These are phyloP conservation scores for Globisporangium rhizosaccharum DNA, from an alignment of 352 stramenopile species.

Conservation along the genomic window DNA sequence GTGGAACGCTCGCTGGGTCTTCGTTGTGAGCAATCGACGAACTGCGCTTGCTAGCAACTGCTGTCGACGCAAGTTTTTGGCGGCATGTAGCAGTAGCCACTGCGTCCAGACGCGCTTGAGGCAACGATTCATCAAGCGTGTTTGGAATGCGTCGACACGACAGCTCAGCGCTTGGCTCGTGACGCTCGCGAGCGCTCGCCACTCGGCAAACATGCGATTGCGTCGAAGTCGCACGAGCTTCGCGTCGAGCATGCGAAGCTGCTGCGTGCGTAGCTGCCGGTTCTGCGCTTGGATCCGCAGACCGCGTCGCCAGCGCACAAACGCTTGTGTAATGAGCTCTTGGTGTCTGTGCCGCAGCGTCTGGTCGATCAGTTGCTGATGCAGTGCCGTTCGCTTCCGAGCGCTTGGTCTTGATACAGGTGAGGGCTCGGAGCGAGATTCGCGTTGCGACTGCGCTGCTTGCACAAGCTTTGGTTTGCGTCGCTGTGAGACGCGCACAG, in stretches of 20 bases:
- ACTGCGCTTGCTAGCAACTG: conserved; percentile 3
- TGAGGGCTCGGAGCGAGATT: not conserved
- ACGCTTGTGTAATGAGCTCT: conserved; percentile 30
- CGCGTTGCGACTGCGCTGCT: too few relatives aligned
- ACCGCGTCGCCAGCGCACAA: conserved; percentile 49
- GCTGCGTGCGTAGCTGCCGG: conserved; percentile 23
- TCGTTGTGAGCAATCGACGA: not conserved
- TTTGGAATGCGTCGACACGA: conserved; percentile 43
- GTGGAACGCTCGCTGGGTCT: conserved; percentile 1
- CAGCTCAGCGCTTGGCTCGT: conserved; percentile 29
- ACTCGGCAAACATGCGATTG: conserved; percentile 31
- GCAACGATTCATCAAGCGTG: conserved; percentile 16
- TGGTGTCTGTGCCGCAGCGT: conserved; percentile 35
- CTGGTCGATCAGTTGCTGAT: conserved; percentile 60
- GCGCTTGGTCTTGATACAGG: not conserved
- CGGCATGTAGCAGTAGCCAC: conserved; percentile 14
- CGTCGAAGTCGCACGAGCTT: conserved; percentile 25
- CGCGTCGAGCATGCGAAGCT: conserved; percentile 16
- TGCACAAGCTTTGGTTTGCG: not conserved
- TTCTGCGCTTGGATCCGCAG: conserved; percentile 46
- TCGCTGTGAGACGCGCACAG: conserved; percentile 9
- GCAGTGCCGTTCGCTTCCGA: conserved; percentile 26
- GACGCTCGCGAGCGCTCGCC: conserved; percentile 22
- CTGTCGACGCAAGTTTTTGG: not conserved
- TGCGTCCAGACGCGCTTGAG: conserved; percentile 21